Base-by-base conservation (phyloP, 768 basidiomycete genomes). In the Xerocomus potaroensis region DNA sequence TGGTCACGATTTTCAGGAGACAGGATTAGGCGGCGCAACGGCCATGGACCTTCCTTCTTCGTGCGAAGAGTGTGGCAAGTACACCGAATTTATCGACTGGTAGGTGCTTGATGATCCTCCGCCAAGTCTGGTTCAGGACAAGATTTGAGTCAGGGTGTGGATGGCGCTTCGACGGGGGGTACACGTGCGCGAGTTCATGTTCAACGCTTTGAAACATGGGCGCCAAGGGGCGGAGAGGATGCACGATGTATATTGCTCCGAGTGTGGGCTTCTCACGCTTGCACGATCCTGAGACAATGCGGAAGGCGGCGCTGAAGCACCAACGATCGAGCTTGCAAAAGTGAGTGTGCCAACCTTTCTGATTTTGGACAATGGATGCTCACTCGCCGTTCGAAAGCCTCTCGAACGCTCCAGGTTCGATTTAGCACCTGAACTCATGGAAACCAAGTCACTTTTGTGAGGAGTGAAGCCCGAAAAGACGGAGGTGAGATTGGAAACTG, bases 201-300 rank as follows among this genome's bases (percentile, higher is more conserved):
- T 55, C 40, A 54, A 55, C 12, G 21, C 54, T 3, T 47, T 55
- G 33, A 55, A 43, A 35, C 5, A 23, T 7, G 44, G 54, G 9
- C 47, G 47, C 4, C 54, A 55, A 22, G 54, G 54, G 15, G 52
- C 52, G 12, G 54, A 55, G 44, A 55, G 11, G 1, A 55, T 55
- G 54, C 52, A 55, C 8, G 54, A 55, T 15, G 54, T 55, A 15
- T 54, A 55, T 40, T 55, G 54, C 29, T 54, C 54, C 5, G 54
- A 55, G 37, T 55, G 54, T n/a, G 54, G 54, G 9, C 16, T 49
- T 27, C 31, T 55, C 16, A 55, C 47, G 2, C 11, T 16, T 1
- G 54, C 43, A n/a, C 47, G 54, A 10, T 55, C 54, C 7, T 42
- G 54, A 33, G n/a, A 54, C 30, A 55, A 49, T 12, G 41, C 37